Percentiles rank a stretch among this genome's conserved stretches.
Evolutionary conservation across 2,329 filamentous ascomycete species (phyloP).

Genomic region (Periconia macrospinosa): DNA sequence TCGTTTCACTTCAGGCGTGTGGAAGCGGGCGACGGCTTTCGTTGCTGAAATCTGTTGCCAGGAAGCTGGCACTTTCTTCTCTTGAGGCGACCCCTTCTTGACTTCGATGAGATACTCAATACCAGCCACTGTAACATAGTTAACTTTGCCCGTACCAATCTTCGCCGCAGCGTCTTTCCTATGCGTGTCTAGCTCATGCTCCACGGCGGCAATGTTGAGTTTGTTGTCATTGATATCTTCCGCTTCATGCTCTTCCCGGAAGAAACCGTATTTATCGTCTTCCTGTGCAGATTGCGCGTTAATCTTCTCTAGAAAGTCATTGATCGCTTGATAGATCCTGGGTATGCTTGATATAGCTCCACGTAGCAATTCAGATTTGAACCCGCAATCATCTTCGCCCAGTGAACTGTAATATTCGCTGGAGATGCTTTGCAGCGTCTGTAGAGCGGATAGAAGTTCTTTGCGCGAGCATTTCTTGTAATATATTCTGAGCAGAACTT

Average conservation of each 20-base stretch:
- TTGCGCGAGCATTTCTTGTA: slow-evolving; percentile 93
- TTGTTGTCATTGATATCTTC: slow-evolving; percentile 89
- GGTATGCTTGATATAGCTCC: slow-evolving; percentile 76
- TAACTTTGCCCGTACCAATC: slow-evolving; percentile 70
- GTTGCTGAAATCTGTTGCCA: slow-evolving; percentile 96
- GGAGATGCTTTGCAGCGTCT: slow-evolving; percentile 80
- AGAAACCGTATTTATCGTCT: slow-evolving; percentile 94
- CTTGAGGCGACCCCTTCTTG: slow-evolving; percentile 66
- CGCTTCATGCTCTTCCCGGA: slow-evolving; percentile 82
- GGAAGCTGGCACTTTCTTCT: slow-evolving; percentile 87
- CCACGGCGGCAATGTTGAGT: slow-evolving; percentile 87
- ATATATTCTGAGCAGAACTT: slow-evolving; percentile 91
- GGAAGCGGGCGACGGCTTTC: slow-evolving; percentile 88
- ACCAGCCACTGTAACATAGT: slow-evolving; percentile 81
- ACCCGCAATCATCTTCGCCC: slow-evolving; percentile 64
- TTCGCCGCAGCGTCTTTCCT: slow-evolving; percentile 70
- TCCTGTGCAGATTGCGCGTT: slow-evolving; percentile 79
- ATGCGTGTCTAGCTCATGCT: slow-evolving; percentile 83
- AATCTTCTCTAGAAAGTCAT: slow-evolving; percentile 79
- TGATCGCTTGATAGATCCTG: slow-evolving; percentile 71
- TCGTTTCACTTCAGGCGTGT: slow-evolving; percentile 85
- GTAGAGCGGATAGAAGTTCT: slow-evolving; percentile 81
- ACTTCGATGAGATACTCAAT: slow-evolving; percentile 97
- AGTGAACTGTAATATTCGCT: slow-evolving; percentile 69
- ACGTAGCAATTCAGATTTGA: slow-evolving; percentile 69